These are phyloP conservation scores for Eimeria sp. DNA, from an alignment of 169 alveolate genomes.

Conservation along the genomic window DNA sequence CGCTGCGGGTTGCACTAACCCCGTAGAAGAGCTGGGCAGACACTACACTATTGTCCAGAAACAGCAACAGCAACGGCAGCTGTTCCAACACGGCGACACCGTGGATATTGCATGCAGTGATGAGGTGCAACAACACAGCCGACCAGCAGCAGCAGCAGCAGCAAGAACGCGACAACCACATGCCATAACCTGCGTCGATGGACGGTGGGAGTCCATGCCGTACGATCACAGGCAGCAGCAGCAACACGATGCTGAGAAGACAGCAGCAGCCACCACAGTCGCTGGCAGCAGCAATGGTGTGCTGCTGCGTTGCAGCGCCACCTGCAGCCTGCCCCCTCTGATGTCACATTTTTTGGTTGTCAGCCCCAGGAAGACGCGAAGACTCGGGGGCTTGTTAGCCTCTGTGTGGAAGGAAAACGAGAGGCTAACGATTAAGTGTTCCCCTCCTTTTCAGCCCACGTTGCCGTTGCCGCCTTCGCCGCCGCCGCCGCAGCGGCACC, in stretches of 20 bases:
- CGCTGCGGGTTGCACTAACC: slow-evolving; percentile 59
- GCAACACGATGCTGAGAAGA: background rate
- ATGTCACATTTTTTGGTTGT: slow-evolving; percentile 1
- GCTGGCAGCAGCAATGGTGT: slow-evolving; percentile 54
- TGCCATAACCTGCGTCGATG: slow-evolving; percentile 55
- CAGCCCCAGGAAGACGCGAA: background rate
- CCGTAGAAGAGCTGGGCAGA: slow-evolving; percentile 32
- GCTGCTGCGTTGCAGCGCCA: slow-evolving; percentile 63
- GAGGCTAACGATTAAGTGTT: slow-evolving; percentile 1
- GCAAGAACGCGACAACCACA: slow-evolving; percentile 1
- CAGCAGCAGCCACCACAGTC: background rate
- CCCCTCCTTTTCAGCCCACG: background rate
- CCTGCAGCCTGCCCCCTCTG: slow-evolving; percentile 61
- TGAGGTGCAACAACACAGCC: background rate
- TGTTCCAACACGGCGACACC: slow-evolving; percentile 33
- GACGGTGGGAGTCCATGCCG: slow-evolving; percentile 39
- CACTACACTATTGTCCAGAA: background rate
- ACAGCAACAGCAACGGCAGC: background rate
- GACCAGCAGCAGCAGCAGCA: slow-evolving; percentile 26
- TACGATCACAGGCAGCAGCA: slow-evolving; percentile 14
- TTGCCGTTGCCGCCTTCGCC: background rate
- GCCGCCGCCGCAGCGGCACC: slow-evolving; percentile 5
- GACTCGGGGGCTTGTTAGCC: background rate
- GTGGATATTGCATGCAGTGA: slow-evolving; percentile 42
- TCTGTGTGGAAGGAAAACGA: slow-evolving; percentile 5